Percentiles rank a stretch among this genome's conserved stretches.
These are phyloP conservation scores for Deakozyma indianensis DNA, from an alignment of 805 yeast species.

Conservation along the genomic window DNA sequence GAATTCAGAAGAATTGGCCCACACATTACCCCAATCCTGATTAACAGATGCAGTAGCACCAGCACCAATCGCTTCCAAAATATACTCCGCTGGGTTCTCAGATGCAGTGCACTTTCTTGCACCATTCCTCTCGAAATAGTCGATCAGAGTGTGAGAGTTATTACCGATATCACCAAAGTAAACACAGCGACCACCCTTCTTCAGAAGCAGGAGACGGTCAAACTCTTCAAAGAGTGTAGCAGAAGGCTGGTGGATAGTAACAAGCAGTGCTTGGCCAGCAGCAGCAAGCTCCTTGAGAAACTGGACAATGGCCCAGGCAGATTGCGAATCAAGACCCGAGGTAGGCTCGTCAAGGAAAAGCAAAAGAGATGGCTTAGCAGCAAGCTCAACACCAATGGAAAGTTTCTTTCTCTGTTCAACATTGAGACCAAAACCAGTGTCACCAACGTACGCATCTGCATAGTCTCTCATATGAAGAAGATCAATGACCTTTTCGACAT, in stretches of 20 bases:
- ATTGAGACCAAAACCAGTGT: slow-evolving; percentile 56
- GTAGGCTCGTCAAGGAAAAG: slow-evolving; percentile 60
- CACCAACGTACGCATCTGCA: slow-evolving; percentile 72
- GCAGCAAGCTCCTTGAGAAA: slow-evolving; percentile 52
- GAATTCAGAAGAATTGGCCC: slow-evolving; percentile 38
- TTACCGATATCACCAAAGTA: slow-evolving; percentile 72
- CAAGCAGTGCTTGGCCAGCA: slow-evolving; percentile 61
- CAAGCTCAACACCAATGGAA: slow-evolving; percentile 60
- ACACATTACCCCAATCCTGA: slow-evolving; percentile 50
- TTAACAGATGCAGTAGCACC: slow-evolving; percentile 54
- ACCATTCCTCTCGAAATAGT: slow-evolving; percentile 59
- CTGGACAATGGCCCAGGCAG: slow-evolving; percentile 59
- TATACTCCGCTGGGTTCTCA: slow-evolving; percentile 69
- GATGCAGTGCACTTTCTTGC: slow-evolving; percentile 46
- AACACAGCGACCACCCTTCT: slow-evolving; percentile 66
- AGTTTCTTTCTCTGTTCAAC: slow-evolving; percentile 56
- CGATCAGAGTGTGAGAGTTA: slow-evolving; percentile 40
- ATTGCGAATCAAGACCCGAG: slow-evolving; percentile 48
- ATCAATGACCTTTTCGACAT: slow-evolving; percentile 54
- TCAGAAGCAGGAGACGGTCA: slow-evolving; percentile 51
- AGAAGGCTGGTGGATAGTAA: slow-evolving; percentile 71
- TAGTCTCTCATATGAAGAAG: slow-evolving; percentile 55
- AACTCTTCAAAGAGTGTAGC: slow-evolving; percentile 55
- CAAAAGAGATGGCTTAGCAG: slow-evolving; percentile 50
- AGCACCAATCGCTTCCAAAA: slow-evolving; percentile 62